Conservation (phyloP, 148 eudicot species). For the Rhododendron simsii region DNA sequence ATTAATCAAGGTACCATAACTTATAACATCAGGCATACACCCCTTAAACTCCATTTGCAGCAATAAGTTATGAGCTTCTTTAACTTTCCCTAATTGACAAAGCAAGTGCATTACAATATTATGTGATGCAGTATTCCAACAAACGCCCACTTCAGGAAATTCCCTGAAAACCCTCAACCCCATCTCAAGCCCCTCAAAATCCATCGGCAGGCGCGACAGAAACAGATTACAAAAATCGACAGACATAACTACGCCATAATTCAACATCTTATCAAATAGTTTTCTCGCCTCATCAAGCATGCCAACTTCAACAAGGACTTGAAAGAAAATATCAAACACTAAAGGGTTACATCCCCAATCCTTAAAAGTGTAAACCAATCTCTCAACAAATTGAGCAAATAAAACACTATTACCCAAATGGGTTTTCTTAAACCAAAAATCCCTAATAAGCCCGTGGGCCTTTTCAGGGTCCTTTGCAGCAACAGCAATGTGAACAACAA, state of each 20-base stretch:
- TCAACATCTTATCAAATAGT: constrained; percentile 62
- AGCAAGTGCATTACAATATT: constrained; percentile 58
- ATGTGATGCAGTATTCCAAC: constrained; percentile 62
- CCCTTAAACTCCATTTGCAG: constrained; percentile 72
- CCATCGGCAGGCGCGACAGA: constrained; percentile 46
- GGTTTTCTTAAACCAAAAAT: constrained; percentile 49
- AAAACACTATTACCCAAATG: constrained; percentile 38
- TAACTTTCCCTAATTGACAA: constrained; percentile 55
- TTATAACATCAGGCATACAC: constrained; percentile 65
- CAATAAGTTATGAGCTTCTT: constrained; percentile 77
- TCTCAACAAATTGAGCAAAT: constrained; percentile 54
- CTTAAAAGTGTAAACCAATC: constrained; percentile 73
- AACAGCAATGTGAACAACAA: constrained; percentile 72
- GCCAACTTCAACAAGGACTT: constrained; percentile 65
- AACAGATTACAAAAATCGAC: constrained; percentile 62
- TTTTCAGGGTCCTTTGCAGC: constrained; percentile 53
- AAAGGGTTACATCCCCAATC: constrained; percentile 81
- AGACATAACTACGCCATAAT: constrained; percentile 64
- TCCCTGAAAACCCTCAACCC: constrained; percentile 41
- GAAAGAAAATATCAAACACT: constrained; percentile 83
- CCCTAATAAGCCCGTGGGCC: constrained; percentile 49
- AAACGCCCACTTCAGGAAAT: constrained; percentile 60
- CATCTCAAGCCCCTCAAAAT: constrained; percentile 33
- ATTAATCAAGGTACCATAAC: constrained; percentile 67
- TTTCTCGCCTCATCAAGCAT: constrained; percentile 49